These are phyloP conservation scores for Selenicereus undatus DNA, from an alignment of 148 eudicot species.

Conservation along the genomic window DNA sequence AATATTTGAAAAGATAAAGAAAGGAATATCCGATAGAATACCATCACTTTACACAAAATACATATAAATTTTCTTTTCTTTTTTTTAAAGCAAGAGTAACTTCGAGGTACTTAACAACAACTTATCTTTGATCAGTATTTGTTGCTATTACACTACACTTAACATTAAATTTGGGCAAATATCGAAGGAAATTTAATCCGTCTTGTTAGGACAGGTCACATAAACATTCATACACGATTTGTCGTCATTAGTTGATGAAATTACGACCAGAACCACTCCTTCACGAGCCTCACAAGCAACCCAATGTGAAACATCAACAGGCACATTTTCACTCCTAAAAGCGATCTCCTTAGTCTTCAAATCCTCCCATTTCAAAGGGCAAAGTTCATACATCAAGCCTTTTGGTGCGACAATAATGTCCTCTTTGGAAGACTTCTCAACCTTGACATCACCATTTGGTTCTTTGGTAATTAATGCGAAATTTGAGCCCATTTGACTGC, in stretches of 20 bases:
- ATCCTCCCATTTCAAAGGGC: constrained; percentile 27
- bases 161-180: too few species aligned
- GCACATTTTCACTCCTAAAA: constrained; percentile 31
- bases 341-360: constrained; percentile 28
- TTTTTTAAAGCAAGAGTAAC: too few species aligned
- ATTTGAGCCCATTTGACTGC: constrained; percentile 20
- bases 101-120: too few species aligned
- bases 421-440: constrained; percentile 22
- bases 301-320: constrained; percentile 37
- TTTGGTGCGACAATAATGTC: constrained; percentile 8
- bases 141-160: too few species aligned
- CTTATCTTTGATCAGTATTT: too few species aligned
- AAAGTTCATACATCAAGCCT: constrained; percentile 16
- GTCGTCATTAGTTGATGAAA: constrained; percentile 17
- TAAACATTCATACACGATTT: constrained; percentile 15
- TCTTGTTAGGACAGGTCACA: constrained; percentile 11
- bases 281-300: constrained; percentile 29
- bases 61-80: too few species aligned
- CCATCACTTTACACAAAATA: too few species aligned
- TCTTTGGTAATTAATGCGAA: constrained; percentile 26
- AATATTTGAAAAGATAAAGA: too few species aligned
- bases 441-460: constrained; percentile 15
- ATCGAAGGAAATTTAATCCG: too few species aligned
- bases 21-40: too few species aligned
- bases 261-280: constrained; percentile 33